Evolutionary conservation across 176 grass and related monocot species (phyloP), one percentile per base, ranked within the genome.

Genomic region (Eleusine coracana): DNA sequence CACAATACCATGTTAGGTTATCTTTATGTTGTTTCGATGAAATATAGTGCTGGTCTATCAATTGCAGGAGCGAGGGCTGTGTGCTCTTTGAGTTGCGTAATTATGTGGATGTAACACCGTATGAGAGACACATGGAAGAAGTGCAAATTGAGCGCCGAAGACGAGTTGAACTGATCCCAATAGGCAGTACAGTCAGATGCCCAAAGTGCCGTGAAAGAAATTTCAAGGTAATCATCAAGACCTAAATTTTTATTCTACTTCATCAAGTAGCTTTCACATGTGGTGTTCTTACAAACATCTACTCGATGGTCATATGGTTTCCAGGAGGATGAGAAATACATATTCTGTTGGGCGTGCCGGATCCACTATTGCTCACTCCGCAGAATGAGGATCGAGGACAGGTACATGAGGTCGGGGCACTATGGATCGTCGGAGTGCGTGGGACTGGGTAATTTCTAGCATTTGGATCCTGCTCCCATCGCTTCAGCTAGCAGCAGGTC

Each of bases 261-360:
- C n/a, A 51, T 14, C 51, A 20, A 20, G 12, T 48, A 4, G 49
- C 48, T 49, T 61, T 28, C 73, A 8, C 8, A 42, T 16, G 28
- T 23, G 29, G 10, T n/a, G 18, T 21, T 18, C 20, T n/a, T 20
- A 58, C 20, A 58, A n/a, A 1, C 54, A 58, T 58, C 54, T 48
- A 46, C 44, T 46, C 11, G 11, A 23, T 51, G 5, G n/a, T 7
- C 20, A 3, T 6, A 20, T 20, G 25, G 23, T 31, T 65, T 76
- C 46, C 66, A 87, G 73, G 80, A 72, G 4, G 56, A 87, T 18
- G 80, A 93, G 21, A 88, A 66, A 64, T 86, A 85, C 34, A 79
- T 60, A 87, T 9, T 85, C 82, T 90, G 91, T 38, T 87, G 87
- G 87, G 81, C 87, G 13, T 93, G 87, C 78, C 68, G 67, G 82